phyloP scores from a whole-genome alignment of 1,284 basidiomycete species.

The Puccinia novopanici region DNA sequence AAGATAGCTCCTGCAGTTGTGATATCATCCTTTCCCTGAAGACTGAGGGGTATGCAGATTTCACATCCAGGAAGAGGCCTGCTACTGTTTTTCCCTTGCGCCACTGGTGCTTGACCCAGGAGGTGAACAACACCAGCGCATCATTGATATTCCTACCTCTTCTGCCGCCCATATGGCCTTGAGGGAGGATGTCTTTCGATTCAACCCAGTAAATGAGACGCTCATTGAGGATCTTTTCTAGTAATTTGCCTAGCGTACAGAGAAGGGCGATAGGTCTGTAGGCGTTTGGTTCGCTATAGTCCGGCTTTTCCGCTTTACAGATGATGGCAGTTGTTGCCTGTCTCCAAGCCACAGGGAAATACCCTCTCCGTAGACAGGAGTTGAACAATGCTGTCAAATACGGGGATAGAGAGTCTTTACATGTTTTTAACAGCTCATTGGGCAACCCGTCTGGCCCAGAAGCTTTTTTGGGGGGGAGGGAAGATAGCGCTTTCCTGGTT shows the following conservation, averaged over 20 bases:
- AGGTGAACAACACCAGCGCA: neutral
- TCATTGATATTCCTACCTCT: constrained; percentile 2
- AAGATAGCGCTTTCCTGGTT: neutral
- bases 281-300: constrained; percentile 8
- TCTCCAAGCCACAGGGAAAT: constrained; percentile 20
- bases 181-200: neutral
- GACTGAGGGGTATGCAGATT: constrained; percentile 34
- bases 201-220: constrained; percentile 4
- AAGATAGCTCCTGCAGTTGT: neutral
- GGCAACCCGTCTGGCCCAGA: constrained; percentile 1
- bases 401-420: neutral
- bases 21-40: neutral
- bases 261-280: constrained; percentile 23
- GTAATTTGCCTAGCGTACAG: constrained; percentile 12
- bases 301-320: constrained; percentile 10
- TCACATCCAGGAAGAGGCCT: constrained; percentile 32
- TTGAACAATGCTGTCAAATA: neutral
- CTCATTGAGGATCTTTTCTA: constrained; percentile 29
- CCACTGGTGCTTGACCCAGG: too few relatives aligned
- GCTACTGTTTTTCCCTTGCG: neutral
- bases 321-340: constrained; percentile 25
- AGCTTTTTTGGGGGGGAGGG: constrained; percentile 20
- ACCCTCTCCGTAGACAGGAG: neutral
- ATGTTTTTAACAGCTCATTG: constrained; percentile 11
- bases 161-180: neutral